Conservation (phyloP, 768 basidiomycete genomes). For the Porphyrellus cyaneotinctus region DNA sequence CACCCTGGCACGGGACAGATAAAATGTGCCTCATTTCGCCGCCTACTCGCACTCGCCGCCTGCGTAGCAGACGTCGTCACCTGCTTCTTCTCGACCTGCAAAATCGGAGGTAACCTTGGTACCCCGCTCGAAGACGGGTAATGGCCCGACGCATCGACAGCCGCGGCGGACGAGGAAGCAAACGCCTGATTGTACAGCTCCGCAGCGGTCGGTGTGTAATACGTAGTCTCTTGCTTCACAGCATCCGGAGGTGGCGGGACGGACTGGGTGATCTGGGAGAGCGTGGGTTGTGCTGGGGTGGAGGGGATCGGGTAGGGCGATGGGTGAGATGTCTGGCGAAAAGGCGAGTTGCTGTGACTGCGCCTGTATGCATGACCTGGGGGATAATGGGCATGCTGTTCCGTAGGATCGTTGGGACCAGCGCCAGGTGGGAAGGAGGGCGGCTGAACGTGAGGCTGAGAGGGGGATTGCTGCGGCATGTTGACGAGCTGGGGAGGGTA, state of each 20-base stretch:
- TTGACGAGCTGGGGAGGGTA: conserved; percentile 29
- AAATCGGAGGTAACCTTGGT: conserved; percentile 72
- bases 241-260: conserved; percentile 20
- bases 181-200: conserved; percentile 51
- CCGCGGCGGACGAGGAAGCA: conserved; percentile 27
- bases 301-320: conserved; percentile 37
- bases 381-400: conserved; percentile 34
- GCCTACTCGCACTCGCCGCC: conserved; percentile 81
- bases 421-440: conserved; percentile 34
- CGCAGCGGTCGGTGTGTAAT: conserved; percentile 50
- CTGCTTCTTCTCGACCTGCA: conserved; percentile 91
- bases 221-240: conserved; percentile 41
- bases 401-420: conserved; percentile 32
- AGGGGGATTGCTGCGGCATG: conserved; percentile 29
- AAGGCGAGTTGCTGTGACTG: conserved; percentile 31
- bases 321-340: conserved; percentile 39
- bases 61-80: conserved; percentile 95
- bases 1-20: conserved; percentile 93
- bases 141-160: conserved; percentile 23
- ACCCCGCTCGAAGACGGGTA: conserved; percentile 32
- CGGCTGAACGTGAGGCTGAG: conserved; percentile 33
- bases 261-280: conserved; percentile 26
- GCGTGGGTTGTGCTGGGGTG: conserved; percentile 26
- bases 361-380: conserved; percentile 33
- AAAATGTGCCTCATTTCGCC: conserved; percentile 90